Evolutionary conservation across 306 rosid species (phyloP), one percentile per base, ranked within the genome.

Genomic region (Glycine tomentella): DNA sequence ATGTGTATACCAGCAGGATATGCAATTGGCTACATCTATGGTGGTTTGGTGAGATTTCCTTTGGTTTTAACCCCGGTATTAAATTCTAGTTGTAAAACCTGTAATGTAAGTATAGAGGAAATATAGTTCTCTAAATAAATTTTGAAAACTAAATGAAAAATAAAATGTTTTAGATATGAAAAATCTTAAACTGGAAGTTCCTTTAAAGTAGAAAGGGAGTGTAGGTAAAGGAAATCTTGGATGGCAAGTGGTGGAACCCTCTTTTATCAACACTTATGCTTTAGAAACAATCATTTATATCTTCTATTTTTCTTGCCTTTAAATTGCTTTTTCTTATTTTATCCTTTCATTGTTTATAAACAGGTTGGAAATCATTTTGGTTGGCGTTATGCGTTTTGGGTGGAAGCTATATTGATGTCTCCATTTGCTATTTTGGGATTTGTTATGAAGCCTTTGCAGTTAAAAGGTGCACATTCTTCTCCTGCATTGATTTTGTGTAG

Each of bases 1-100:
- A 95, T 95, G 99, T 95, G 95, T 72, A 93, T 95, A 83, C 95
- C 99, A 20, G 83, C 91, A 7, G 99, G 99, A 74, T 89, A 81
- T 85, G 99, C 99, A 36, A n/a, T 91, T 76, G 99, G 99, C 84
- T 93, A 95, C 81, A 76, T 95, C 69, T 91, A 86, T 75, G 99
- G 97, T 77, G 97, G 99, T 74, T 17, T 91, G 86, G 97, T 95
- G 89, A 84, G 94, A 89, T 71, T 79, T 81, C 58, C 52, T 67
- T 48, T 78, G 76, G 57, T 84, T 80, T 74, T 84, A 61, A 53
- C 74, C 9, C 56, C 58, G 34, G 7, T 15, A 50, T 73, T 62
- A 73, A 62, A 52, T 36, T 65, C 5, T 61, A 52, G 63, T 42
- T 52, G 45, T 52, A 71, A 70, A 7, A 79, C 38, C 36, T 69